These are phyloP conservation scores for Bryum argenteum DNA, from an alignment of 225 moss, liverwort and hornwort genomes.

Conservation along the genomic window DNA sequence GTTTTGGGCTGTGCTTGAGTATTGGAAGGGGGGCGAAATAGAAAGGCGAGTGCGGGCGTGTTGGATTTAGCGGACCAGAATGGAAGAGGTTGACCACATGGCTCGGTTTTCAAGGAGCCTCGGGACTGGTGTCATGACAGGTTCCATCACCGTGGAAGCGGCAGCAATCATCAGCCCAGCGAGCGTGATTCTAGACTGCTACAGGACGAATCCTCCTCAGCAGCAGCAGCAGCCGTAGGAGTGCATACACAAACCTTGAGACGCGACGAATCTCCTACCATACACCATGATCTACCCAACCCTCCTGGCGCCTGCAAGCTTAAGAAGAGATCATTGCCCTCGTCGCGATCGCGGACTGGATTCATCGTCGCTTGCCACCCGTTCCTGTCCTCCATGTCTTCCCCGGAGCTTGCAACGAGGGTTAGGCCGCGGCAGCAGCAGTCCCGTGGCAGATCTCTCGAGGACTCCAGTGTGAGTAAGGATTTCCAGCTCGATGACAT, in stretches of 20 bases:
- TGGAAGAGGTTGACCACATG: conserved; percentile 43
- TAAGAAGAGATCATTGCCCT: conserved; percentile 25
- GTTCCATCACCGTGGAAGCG: conserved; percentile 30
- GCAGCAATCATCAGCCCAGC: conserved; percentile 43
- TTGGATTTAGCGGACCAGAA: conserved; percentile 32
- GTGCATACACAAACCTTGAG: not conserved
- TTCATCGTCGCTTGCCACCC: not conserved
- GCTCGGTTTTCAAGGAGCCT: conserved; percentile 52
- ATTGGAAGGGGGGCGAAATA: conserved; percentile 13
- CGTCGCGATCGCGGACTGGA: not conserved
- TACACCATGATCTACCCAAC: conserved; percentile 49
- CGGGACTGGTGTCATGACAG: conserved; percentile 60
- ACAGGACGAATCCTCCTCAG: conserved; percentile 19
- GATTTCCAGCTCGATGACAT: conserved; percentile 54
- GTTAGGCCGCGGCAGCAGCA: conserved; percentile 28
- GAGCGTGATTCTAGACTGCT: conserved; percentile 32
- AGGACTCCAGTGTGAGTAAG: conserved; percentile 15
- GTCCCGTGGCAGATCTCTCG: conserved; percentile 2
- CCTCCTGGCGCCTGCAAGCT: conserved; percentile 27
- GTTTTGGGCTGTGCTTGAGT: conserved; percentile 13
- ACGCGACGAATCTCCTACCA: conserved; percentile 9
- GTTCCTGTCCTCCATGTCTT: conserved; percentile 42
- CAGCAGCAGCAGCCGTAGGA: conserved; percentile 21
- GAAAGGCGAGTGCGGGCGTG: conserved; percentile 26
- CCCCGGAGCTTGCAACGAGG: conserved; percentile 31